Base-by-base conservation (phyloP, 2,329 filamentous ascomycete genomes). In the Verticillium dahliae region DNA sequence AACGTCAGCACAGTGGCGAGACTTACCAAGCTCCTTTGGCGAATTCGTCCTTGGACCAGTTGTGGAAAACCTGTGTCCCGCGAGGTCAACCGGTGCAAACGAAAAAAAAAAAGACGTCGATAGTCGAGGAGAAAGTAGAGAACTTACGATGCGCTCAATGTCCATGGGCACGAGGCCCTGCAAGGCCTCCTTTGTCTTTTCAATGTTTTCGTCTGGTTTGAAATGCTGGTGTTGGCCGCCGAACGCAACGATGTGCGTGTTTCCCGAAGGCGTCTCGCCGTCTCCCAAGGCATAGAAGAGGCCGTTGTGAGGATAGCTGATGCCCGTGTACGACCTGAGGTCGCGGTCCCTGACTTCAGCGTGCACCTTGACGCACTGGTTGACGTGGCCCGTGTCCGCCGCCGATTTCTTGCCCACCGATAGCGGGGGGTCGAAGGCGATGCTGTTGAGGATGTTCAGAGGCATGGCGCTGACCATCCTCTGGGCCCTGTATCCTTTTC, bases 161-260 rank as follows among this genome's bases (percentile, higher is more conserved):
- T 71, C 61, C 70, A 73, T 72, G 0, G 69, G 68, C n/a, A 72
- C 68, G 67, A 76, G 66, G 2, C 70, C 69, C 14, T 73, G 60
- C 57, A 77, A 69, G 0, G 74, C 72, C n/a, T 68, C 63, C 14
- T 73, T 69, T 0, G 71, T 71, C 11, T 60, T 60, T 13, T 74
- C 62, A 2, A 79, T 70, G 54, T 80, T 68, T 6, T 77, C 75
- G 13, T 80, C 78, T 0, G 76, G 77, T 2, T 79, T 69, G 4
- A 81, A 74, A 41, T 79, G 76, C n/a, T 76, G 77, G 13, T 74
- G 66, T 1, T 72, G 65, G 0, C 73, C 74, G 0, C 80, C 78
- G 58, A 82, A 81, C 1, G 73, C 72, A 0, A 82, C 80, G 1
- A 81, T 68, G 39, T 82, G 80, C 0, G 79, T 80, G 45, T 81